phyloP scores from a whole-genome alignment of 2,329 filamentous ascomycete genomes.

The Rosellinia necatrix region DNA sequence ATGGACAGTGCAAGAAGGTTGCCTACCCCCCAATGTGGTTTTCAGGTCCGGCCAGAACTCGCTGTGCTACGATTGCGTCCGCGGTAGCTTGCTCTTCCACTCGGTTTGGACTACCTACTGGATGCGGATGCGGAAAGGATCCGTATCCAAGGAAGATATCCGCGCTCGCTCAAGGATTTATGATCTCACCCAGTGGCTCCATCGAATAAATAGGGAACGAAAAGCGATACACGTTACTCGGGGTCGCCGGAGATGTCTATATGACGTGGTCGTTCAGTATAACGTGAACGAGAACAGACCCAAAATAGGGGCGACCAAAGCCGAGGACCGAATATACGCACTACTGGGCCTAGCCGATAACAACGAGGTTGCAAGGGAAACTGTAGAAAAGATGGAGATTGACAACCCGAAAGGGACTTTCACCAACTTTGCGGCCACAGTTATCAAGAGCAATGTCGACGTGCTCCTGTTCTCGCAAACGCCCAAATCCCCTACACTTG shows the following conservation, averaged over 20 bases:
- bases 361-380: conserved; percentile 28
- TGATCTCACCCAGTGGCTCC: conserved; percentile 27
- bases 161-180: conserved; percentile 30
- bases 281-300: conserved; percentile 33
- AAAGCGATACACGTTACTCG: conserved; percentile 36
- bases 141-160: conserved; percentile 26
- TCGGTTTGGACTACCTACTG: conserved; percentile 41
- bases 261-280: conserved; percentile 39
- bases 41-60: conserved; percentile 25
- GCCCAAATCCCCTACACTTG: conserved; percentile 29
- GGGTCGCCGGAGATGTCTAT: conserved; percentile 25
- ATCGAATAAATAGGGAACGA: conserved; percentile 40
- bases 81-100: conserved; percentile 36
- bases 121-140: conserved; percentile 16
- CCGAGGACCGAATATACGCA: conserved; percentile 42
- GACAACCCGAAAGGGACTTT: conserved; percentile 14
- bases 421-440: conserved; percentile 27
- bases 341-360: conserved; percentile 38
- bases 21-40: conserved; percentile 16
- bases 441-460: conserved; percentile 35
- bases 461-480: conserved; percentile 39
- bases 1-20: conserved; percentile 44
- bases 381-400: conserved; percentile 17
- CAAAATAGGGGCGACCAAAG: conserved; percentile 36
- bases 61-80: conserved; percentile 27